phyloP scores from a whole-genome alignment of 768 basidiomycete species.

The Leccinum rimulosum region DNA sequence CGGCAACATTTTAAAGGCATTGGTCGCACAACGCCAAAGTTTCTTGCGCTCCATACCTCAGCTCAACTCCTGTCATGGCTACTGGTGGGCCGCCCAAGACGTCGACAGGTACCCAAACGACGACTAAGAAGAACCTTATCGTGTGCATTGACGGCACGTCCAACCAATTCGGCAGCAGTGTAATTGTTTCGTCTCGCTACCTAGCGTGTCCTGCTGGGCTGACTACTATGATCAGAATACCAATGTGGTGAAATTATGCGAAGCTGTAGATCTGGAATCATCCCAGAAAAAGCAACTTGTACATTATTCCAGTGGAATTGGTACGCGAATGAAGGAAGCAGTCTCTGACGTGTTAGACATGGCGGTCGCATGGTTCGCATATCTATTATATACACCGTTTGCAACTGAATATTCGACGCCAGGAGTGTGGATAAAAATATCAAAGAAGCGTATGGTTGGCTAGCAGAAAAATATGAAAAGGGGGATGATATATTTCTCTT shows the following conservation, averaged over 20 bases:
- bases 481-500: not conserved
- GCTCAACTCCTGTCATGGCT: not conserved
- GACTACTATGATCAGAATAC: not conserved
- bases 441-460: not conserved
- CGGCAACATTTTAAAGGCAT: too few species aligned
- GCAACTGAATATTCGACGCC: not conserved
- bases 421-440: not conserved
- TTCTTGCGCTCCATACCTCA: too few species aligned
- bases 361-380: not conserved
- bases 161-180: not conserved
- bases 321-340: slow-evolving; percentile 20
- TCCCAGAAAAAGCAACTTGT: slow-evolving; percentile 19
- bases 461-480: not conserved
- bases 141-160: not conserved
- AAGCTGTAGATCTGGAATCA: slow-evolving; percentile 10
- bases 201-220: not conserved
- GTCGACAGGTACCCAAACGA: not conserved
- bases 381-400: not conserved
- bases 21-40: too few species aligned
- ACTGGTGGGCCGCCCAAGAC: not conserved
- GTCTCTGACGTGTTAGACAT: slow-evolving; percentile 15
- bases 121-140: slow-evolving; percentile 11
- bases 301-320: slow-evolving; percentile 36
- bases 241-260: not conserved
- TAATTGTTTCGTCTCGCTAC: not conserved